These are phyloP conservation scores for Rhizophagus clarus DNA, from an alignment of 192 early-diverging fungal species.

Conservation along the genomic window DNA sequence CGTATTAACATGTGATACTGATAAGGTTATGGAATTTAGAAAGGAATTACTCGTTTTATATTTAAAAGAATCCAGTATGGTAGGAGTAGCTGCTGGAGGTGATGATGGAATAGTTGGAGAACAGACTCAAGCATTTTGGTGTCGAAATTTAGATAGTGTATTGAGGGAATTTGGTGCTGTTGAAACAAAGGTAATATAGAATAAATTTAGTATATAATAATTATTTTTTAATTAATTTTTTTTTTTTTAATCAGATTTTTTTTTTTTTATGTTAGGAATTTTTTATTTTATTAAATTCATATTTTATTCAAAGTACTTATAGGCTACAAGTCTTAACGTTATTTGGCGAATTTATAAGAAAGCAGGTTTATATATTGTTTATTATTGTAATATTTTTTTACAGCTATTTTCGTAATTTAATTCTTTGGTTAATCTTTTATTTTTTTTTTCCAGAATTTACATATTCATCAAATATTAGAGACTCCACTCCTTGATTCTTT, in stretches of 20 bases:
- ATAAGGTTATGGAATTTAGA: background rate
- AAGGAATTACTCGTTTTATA: background rate
- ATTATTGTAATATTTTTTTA: background rate
- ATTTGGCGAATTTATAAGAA: conserved; percentile 6
- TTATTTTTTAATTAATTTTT: background rate
- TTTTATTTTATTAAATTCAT: conserved; percentile 20
- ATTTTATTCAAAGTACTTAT: conserved; percentile 17
- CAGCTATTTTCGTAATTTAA: background rate
- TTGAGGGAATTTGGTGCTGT: conserved; percentile 20
- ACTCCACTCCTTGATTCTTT: conserved; percentile 24
- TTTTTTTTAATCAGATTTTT: background rate
- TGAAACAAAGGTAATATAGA: conserved; percentile 15
- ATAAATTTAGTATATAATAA: background rate
- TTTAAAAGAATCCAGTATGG: conserved; percentile 13
- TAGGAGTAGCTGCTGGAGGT: conserved; percentile 19
- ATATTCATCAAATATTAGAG: conserved; percentile 27
- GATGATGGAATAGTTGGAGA: conserved; percentile 14
- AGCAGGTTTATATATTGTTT: conserved; percentile 9
- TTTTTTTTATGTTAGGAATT: conserved; percentile 17
- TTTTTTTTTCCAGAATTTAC: conserved; percentile 7
- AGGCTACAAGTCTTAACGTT: conserved; percentile 19
- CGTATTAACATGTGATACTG: conserved; percentile 1
- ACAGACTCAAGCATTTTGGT: conserved; percentile 19
- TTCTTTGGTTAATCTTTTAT: background rate
- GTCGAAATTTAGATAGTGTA: conserved; percentile 18